phyloP scores from a whole-genome alignment of 345 rosid genomes.

The Cardamine occulta region DNA sequence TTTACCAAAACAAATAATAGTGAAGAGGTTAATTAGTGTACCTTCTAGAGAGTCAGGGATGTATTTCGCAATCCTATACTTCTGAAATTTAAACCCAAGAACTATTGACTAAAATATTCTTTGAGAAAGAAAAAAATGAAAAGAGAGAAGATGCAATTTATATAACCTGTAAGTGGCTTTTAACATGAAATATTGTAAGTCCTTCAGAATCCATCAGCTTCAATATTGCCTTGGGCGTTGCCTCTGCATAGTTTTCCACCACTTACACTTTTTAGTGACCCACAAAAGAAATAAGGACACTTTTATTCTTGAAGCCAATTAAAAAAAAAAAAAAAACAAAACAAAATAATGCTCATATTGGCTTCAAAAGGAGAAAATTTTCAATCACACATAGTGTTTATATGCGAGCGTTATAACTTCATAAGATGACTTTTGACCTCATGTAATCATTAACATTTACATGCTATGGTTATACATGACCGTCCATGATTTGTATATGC shows the following conservation, averaged over 20 bases:
- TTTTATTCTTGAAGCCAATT: conserved; percentile 1
- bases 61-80: conserved; percentile 87
- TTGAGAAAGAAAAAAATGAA: background rate
- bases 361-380: background rate
- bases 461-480: conserved; percentile 1
- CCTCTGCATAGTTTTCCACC: conserved; percentile 53
- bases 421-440: conserved; percentile 2
- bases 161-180: conserved; percentile 91
- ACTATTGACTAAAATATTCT: background rate
- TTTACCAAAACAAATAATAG: background rate
- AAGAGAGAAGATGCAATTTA: conserved; percentile 8
- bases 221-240: conserved; percentile 90
- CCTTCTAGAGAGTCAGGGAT: conserved; percentile 75
- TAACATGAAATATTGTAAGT: conserved; percentile 91
- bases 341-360: conserved; percentile 5
- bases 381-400: background rate
- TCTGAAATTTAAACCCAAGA: conserved; percentile 49
- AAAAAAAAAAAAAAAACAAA: background rate
- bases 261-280: conserved; percentile 33
- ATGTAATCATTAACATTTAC: background rate
- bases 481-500: conserved; percentile 18
- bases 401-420: conserved; percentile 7
- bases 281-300: conserved; percentile 1
- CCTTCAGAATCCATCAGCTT: conserved; percentile 90
- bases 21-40: conserved; percentile 33